A percentile compares a stretch with the other conserved stretches of the same genome.
Conservation (phyloP, 306 rosid species). For the Prinsepia uniflora region DNA sequence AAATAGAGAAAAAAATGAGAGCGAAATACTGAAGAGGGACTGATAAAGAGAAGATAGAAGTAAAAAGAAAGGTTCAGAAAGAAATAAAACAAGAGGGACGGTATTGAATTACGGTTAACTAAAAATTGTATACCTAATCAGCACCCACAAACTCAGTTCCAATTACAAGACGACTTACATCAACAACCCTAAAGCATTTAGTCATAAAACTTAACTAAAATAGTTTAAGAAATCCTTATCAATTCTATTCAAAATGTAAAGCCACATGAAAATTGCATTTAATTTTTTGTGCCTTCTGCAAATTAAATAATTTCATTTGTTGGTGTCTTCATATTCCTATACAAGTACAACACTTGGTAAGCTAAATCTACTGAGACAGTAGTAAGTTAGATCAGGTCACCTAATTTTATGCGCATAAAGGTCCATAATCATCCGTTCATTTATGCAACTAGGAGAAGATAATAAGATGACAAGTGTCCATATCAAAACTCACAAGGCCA, state of each 20-base stretch:
- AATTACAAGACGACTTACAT: no score
- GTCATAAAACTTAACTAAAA: no score
- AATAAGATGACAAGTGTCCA: not conserved
- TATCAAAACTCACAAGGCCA: constrained; percentile 44
- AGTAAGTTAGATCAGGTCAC: no score
- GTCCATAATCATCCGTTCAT: not conserved
- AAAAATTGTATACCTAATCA: no score
- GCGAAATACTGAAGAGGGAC: not conserved
- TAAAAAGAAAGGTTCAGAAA: not conserved
- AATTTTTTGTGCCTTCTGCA: not conserved
- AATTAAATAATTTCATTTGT: not conserved
- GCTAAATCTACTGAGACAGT: no score
- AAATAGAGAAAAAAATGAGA: not conserved
- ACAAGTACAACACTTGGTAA: not conserved
- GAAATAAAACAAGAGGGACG: not conserved
- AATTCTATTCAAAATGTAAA: not conserved
- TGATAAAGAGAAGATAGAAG: not conserved
- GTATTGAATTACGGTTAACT: not conserved
- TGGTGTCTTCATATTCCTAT: not conserved
- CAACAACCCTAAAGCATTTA: no score
- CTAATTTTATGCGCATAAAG: no score
- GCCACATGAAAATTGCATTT: not conserved
- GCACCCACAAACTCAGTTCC: no score
- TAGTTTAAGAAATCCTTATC: no score
- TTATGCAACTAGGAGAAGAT: not conserved